Evolutionary conservation across 208 protist species (phyloP).

Genomic region (Leishmania guyanensis): DNA sequence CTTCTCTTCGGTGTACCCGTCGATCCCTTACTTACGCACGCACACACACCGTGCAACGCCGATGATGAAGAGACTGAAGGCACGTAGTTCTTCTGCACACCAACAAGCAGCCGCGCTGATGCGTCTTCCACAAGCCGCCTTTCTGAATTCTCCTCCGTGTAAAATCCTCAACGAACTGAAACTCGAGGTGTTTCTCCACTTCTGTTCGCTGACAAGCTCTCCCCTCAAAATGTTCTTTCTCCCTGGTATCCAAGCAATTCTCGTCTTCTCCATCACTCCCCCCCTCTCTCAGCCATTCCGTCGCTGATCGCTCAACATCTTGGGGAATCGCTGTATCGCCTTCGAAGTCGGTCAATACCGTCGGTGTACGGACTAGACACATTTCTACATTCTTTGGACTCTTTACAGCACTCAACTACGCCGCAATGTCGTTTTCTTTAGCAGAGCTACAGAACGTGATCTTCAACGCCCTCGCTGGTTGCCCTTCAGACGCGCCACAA

Average conservation of each 20-base stretch:
- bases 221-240: background rate
- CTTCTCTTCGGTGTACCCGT: background rate
- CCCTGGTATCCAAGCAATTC: background rate
- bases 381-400: background rate
- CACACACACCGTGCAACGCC: too few relatives aligned
- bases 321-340: background rate
- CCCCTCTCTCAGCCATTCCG: background rate
- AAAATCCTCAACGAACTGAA: background rate
- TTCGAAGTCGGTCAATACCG: background rate
- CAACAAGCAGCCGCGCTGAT: background rate
- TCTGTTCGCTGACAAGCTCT: background rate
- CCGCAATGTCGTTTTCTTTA: slow-evolving; percentile 16
- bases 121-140: background rate
- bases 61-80: background rate
- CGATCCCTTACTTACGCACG: background rate
- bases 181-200: background rate
- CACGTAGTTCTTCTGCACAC: background rate
- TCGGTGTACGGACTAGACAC: background rate
- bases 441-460: slow-evolving; percentile 12
- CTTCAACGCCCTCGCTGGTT: slow-evolving; percentile 18
- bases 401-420: background rate
- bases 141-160: background rate
- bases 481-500: background rate
- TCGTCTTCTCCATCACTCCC: background rate
- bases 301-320: background rate